Evolutionary conservation across 1,139 yeast species (phyloP).

Genomic region (Suhomyces choctaworum): DNA sequence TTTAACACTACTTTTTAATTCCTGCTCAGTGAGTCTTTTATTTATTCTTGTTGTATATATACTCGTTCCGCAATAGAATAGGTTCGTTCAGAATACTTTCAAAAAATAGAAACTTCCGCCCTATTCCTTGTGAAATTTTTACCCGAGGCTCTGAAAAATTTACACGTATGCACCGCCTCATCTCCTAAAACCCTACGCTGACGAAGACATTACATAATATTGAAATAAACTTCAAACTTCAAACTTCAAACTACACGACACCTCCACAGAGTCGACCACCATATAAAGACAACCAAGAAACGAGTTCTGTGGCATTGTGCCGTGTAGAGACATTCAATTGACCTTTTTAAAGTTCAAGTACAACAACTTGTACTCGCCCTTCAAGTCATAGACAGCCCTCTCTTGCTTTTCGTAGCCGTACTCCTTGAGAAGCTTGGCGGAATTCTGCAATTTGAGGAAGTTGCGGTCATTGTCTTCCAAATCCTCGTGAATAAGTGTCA

Average conservation of each 20-base stretch:
- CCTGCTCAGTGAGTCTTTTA: constrained; percentile 9
- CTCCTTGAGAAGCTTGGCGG: constrained; percentile 34
- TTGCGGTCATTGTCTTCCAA: constrained; percentile 21
- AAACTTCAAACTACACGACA: too few species aligned
- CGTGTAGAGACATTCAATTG: neutral
- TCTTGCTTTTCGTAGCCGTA: constrained; percentile 66
- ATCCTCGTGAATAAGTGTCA: constrained; percentile 59
- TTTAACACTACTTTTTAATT: constrained; percentile 8
- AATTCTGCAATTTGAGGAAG: constrained; percentile 32
- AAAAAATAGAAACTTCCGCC: too few species aligned
- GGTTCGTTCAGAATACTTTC: constrained; percentile 9
- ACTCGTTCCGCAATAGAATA: constrained; percentile 8
- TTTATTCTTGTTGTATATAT: constrained; percentile 12
- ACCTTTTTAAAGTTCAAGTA: constrained; percentile 43
- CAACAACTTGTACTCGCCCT: constrained; percentile 46
- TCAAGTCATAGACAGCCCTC: constrained; percentile 68
- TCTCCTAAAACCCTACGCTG: too few species aligned
- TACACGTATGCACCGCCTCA: too few species aligned
- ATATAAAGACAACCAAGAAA: constrained; percentile 10
- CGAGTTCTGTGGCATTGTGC: neutral
- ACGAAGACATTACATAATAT: too few species aligned
- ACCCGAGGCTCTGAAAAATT: too few species aligned
- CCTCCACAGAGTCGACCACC: constrained; percentile 15
- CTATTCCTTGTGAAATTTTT: too few species aligned
- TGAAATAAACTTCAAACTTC: too few species aligned